Evolutionary conservation across 768 basidiomycete species (phyloP), one percentile per base, ranked within the genome.

Genomic region (Strobilomyces confusus): DNA sequence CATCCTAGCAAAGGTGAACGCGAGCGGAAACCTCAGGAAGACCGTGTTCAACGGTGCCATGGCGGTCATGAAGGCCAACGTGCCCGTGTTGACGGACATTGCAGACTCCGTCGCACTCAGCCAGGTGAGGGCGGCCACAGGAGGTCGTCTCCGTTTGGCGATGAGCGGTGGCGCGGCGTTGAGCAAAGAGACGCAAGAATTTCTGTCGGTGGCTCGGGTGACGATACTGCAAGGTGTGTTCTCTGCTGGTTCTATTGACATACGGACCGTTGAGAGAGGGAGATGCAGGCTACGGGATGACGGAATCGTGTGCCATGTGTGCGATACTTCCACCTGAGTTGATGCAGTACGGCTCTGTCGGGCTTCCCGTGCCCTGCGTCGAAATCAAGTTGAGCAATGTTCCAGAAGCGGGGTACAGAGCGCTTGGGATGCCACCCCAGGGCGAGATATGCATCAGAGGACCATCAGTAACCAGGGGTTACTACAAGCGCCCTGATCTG

Each of bases 291-390:
- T 95, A 95, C 64, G 95, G 95, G 32, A 86, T 98, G 83, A 99
- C 95, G n/a, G 95, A 98, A 66, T 86, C 91, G 1, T 86, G 89
- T 63, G 91, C 90, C 38, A 93, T 95, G 91, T 90, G 87, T 64
- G 78, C 84, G 25, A 80, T 98, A 58, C 77, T 97, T 22, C 91
- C 92, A 5, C 95, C 94, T 1, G 88, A 89, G 63, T 70, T 86
- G 55, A 80, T 87, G 80, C 80, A 80, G 41, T 87, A 82, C 64
- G 84, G 86, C 15, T 65, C 77, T 11, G 93, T 92, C 43, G 95
- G 95, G 17, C 76, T 91, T n/a, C 92, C 93, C 8, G 81, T 88
- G 36, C 92, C 95, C 1, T 89, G 88, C 19, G 77, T 84, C 48
- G 95, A 99, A 70, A 79, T 97, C 76, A 98, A 97, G 73, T 75